Evolutionary conservation across 768 basidiomycete species (phyloP).

Genomic region (Pholiota conissans): DNA sequence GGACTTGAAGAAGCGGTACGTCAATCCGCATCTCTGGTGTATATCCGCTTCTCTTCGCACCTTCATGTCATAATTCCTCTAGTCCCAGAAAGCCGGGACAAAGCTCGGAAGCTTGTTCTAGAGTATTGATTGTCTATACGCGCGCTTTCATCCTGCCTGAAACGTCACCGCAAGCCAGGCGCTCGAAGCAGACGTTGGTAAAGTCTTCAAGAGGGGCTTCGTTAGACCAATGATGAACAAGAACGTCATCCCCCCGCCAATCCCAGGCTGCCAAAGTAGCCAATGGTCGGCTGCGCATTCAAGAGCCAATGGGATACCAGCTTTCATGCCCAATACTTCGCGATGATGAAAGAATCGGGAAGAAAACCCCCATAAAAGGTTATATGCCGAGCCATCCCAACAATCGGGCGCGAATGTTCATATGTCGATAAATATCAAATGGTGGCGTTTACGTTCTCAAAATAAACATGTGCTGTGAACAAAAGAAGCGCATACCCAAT

Average conservation of each 20-base stretch:
- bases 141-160: not conserved
- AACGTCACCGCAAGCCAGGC: not conserved
- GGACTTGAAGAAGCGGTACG: constrained; percentile 3
- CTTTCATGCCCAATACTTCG: constrained; percentile 1
- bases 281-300: constrained; percentile 1
- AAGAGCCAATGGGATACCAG: not conserved
- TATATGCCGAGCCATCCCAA: not conserved
- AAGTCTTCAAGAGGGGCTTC: not conserved
- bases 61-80: constrained; percentile 14
- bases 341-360: constrained; percentile 3
- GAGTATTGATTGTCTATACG: constrained; percentile 11
- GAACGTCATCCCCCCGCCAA: not conserved
- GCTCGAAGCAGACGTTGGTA: not conserved
- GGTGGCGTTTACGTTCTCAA: not conserved
- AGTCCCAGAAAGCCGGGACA: constrained; percentile 10
- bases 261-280: not conserved
- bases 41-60: constrained; percentile 20
- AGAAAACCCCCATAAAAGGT: not conserved
- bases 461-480: constrained; percentile 5
- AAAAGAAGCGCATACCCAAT: constrained; percentile 3
- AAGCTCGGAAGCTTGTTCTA: constrained; percentile 3
- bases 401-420: not conserved
- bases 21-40: constrained; percentile 5
- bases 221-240: not conserved
- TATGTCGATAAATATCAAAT: constrained; percentile 3